phyloP scores from a whole-genome alignment of 208 protist species.

The Hexamita inflata region DNA sequence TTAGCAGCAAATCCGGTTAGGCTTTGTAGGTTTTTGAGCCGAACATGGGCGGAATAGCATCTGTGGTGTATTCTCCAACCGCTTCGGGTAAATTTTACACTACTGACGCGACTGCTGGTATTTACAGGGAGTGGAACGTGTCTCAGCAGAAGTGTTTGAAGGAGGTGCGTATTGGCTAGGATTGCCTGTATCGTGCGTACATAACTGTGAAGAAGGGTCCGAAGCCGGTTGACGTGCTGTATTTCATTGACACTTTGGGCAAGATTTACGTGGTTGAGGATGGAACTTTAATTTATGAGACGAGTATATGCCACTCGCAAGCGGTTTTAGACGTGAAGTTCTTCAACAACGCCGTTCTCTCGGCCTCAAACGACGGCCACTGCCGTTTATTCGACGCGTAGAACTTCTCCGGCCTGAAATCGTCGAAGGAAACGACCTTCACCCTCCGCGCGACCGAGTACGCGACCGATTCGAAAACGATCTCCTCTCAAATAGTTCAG shows the following conservation, averaged over 20 bases:
- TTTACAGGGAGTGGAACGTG: not conserved
- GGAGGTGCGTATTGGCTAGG: not conserved
- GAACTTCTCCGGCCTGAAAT: not conserved
- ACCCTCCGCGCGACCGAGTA: not conserved
- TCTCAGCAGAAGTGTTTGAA: not conserved
- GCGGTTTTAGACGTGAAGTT: not conserved
- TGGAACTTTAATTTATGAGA: not conserved
- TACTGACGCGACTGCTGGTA: not conserved
- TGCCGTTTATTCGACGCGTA: not conserved
- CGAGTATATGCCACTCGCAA: not conserved
- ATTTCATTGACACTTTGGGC: not conserved
- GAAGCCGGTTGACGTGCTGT: not conserved
- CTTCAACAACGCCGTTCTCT: not conserved
- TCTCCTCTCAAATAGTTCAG: not conserved
- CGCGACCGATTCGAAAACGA: not conserved
- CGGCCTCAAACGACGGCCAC: not conserved
- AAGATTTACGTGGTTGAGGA: not conserved
- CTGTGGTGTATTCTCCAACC: not conserved
- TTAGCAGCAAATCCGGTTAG: not conserved
- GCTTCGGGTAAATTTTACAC: not conserved
- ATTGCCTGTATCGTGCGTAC: not conserved
- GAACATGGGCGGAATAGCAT: not conserved
- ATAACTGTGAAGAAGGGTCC: not conserved
- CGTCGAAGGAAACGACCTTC: not conserved
- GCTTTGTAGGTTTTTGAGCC: not conserved